phyloP scores from a whole-genome alignment of 495 filamentous ascomycete species.

The Entonaema liquescens region DNA sequence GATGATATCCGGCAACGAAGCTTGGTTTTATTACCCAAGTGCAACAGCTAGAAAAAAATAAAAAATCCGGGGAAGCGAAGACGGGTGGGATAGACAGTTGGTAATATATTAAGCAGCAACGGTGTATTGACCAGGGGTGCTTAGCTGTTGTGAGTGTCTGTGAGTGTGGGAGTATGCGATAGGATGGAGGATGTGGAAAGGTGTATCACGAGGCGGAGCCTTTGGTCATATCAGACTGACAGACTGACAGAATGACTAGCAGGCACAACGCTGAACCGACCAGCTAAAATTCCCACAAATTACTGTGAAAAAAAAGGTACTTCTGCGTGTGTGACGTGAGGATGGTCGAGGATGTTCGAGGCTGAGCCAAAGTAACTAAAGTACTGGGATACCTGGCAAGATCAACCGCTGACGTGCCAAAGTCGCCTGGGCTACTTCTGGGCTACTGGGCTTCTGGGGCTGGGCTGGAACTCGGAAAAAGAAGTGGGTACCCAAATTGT shows the following conservation, averaged over 20 bases:
- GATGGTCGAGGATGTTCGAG: conserved; percentile 44
- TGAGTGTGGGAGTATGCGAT: conserved; percentile 23
- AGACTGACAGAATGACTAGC: conserved; percentile 28
- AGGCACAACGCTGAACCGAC: conserved; percentile 39
- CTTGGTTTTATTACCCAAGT: conserved; percentile 16
- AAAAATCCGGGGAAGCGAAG: conserved; percentile 38
- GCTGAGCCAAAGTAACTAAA: conserved; percentile 23
- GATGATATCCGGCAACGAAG: conserved; percentile 5
- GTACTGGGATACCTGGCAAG: conserved; percentile 32
- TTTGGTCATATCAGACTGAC: conserved; percentile 42
- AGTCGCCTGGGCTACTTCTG: conserved; percentile 23
- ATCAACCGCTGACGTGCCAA: conserved; percentile 46
- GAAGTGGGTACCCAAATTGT: conserved; percentile 9
- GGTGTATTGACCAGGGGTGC: conserved; percentile 22
- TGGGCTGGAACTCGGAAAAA: conserved; percentile 37
- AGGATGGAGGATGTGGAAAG: conserved; percentile 31
- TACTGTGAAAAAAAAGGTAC: conserved; percentile 35
- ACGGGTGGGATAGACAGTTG: conserved; percentile 20
- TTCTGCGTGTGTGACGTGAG: conserved; percentile 45
- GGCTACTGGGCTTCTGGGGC: not conserved
- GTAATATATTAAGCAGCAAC: conserved; percentile 33
- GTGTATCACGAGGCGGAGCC: conserved; percentile 49
- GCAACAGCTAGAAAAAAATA: conserved; percentile 23
- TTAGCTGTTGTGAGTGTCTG: not conserved
- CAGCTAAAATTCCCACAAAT: conserved; percentile 29